Conservation (phyloP, 2,329 filamentous ascomycete species). For the Capronia epimyces region DNA sequence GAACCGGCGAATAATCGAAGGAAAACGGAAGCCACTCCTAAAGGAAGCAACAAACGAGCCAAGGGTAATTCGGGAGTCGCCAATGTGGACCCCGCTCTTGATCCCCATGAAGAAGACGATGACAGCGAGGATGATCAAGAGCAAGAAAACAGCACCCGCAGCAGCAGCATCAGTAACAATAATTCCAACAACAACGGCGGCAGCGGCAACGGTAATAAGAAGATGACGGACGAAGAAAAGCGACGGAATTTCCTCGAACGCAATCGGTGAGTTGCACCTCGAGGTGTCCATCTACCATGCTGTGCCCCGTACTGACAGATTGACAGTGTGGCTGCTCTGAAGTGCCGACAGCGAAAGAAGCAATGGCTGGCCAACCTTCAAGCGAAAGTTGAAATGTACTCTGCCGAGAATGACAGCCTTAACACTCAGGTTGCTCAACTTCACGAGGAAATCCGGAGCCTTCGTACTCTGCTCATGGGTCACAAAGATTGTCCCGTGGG, state of each 20-base stretch:
- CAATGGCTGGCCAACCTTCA: slow-evolving; percentile 96
- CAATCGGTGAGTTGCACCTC: slow-evolving; percentile 69
- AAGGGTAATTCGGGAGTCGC: slow-evolving; percentile 53
- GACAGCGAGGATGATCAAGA: slow-evolving; percentile 42
- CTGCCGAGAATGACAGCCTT: slow-evolving; percentile 82
- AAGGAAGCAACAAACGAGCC: slow-evolving; percentile 67
- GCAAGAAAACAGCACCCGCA: slow-evolving; percentile 1
- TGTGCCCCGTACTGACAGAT: slow-evolving; percentile 28
- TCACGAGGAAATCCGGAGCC: slow-evolving; percentile 85
- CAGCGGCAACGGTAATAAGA: slow-evolving; percentile 54
- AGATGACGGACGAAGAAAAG: slow-evolving; percentile 99
- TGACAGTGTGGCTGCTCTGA: slow-evolving; percentile 81
- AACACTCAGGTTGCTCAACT: slow-evolving; percentile 76
- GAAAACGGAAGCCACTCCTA: slow-evolving; percentile 65
- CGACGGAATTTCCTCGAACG: slow-evolving; percentile 95
- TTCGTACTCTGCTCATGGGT: slow-evolving; percentile 85
- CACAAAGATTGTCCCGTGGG: slow-evolving; percentile 96
- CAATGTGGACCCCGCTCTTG: slow-evolving; percentile 36
- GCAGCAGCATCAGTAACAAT: slow-evolving; percentile 51
- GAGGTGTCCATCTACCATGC: not conserved
- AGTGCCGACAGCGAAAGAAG: slow-evolving; percentile 97
- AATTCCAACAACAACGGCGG: slow-evolving; percentile 75
- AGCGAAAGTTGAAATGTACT: slow-evolving; percentile 88
- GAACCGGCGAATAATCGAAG: slow-evolving; percentile 60
- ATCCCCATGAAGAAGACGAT: slow-evolving; percentile 50